Evolutionary conservation across 2,329 filamentous ascomycete species (phyloP).

Genomic region (Botrytis byssoidea): DNA sequence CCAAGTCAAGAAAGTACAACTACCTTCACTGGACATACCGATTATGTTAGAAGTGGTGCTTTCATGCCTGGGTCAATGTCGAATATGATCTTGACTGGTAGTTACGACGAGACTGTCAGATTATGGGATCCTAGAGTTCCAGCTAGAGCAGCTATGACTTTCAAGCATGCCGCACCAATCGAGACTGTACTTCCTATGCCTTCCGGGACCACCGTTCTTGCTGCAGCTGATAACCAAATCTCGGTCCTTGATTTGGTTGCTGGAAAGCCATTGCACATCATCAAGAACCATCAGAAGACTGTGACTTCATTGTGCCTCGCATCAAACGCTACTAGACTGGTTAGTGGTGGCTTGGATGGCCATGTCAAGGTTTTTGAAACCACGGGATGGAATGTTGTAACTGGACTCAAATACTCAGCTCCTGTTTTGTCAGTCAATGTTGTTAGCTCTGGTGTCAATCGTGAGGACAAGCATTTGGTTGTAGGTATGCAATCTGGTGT

Average conservation of each 20-base stretch:
- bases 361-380: constrained; percentile 98
- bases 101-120: constrained; percentile 90
- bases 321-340: constrained; percentile 74
- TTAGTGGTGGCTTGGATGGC: constrained; percentile 88
- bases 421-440: constrained; percentile 84
- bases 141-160: constrained; percentile 75
- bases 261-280: constrained; percentile 79
- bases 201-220: constrained; percentile 81
- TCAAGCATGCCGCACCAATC: constrained; percentile 88
- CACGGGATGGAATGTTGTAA: constrained; percentile 92
- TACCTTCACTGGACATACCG: constrained; percentile 81
- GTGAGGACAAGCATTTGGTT: constrained; percentile 86
- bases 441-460: constrained; percentile 63
- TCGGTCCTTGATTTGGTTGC: constrained; percentile 91
- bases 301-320: constrained; percentile 84
- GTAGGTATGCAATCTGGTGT: constrained; percentile 94
- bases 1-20: constrained; percentile 73
- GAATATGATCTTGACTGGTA: constrained; percentile 80
- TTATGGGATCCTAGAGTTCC: constrained; percentile 87
- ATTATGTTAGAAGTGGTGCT: constrained; percentile 85
- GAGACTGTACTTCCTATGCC: constrained; percentile 86
- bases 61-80: constrained; percentile 74
- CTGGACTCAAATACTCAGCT: constrained; percentile 87
- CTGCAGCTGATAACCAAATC: constrained; percentile 80
- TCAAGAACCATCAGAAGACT: constrained; percentile 96